phyloP scores from a whole-genome alignment of 2,329 filamentous ascomycete species.

The Cladosporium halotolerans region DNA sequence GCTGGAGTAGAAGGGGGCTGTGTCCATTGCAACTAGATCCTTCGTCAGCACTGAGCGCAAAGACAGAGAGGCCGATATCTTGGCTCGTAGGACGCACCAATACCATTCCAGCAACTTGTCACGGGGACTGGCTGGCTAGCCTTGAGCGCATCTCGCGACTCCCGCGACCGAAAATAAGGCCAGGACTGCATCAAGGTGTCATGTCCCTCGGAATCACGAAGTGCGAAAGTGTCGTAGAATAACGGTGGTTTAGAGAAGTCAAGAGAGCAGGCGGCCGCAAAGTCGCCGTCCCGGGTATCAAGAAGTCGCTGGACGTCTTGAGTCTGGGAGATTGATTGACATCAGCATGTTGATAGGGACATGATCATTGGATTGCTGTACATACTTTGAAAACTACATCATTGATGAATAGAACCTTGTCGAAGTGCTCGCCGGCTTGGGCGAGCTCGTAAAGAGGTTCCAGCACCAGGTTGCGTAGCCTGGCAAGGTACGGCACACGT shows the following conservation, averaged over 20 bases:
- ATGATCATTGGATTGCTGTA: not conserved
- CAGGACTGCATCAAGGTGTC: conserved; percentile 50
- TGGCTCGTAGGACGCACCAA: not conserved
- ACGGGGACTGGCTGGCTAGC: conserved; percentile 51
- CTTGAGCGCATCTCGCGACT: conserved; percentile 50
- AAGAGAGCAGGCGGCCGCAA: conserved; percentile 57
- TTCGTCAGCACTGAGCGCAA: not conserved
- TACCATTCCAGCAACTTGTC: conserved; percentile 60
- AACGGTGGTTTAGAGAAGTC: conserved; percentile 51
- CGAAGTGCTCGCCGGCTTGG: conserved; percentile 48
- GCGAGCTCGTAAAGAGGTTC: conserved; percentile 50
- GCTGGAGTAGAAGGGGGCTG: conserved; percentile 47
- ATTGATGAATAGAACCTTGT: conserved; percentile 57
- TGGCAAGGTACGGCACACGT: conserved; percentile 63
- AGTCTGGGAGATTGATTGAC: conserved; percentile 32
- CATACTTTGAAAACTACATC: conserved; percentile 57
- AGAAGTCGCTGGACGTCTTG: conserved; percentile 52
- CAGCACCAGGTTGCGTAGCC: conserved; percentile 58
- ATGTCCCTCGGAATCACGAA: conserved; percentile 49
- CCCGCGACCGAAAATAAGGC: conserved; percentile 51
- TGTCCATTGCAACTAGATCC: conserved; percentile 41
- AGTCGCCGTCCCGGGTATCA: conserved; percentile 52
- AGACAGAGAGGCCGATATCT: conserved; percentile 35
- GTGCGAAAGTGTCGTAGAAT: conserved; percentile 59
- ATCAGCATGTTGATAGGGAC: conserved; percentile 1